phyloP scores from a whole-genome alignment of 805 yeast species.

The Saturnispora mendoncae region DNA sequence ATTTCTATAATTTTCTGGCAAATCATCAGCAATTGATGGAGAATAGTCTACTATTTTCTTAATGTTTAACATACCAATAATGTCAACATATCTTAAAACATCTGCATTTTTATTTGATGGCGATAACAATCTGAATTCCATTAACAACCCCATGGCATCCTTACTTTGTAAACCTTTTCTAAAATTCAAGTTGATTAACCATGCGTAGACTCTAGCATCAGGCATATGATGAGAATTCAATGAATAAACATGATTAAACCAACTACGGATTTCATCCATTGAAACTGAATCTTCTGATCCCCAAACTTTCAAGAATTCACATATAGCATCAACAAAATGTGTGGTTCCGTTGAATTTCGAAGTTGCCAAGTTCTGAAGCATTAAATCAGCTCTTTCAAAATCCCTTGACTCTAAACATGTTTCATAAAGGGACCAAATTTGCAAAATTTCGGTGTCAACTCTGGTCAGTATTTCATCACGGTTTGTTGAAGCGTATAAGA shows the following conservation, averaged over 20 bases:
- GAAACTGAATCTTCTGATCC: conserved; percentile 23
- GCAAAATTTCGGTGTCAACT: conserved; percentile 19
- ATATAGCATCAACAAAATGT: conserved; percentile 56
- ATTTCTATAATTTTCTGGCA: conserved; percentile 22
- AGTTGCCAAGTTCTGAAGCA: conserved; percentile 49
- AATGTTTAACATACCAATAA: conserved; percentile 37
- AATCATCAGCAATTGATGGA: conserved; percentile 19
- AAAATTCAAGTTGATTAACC: conserved; percentile 22
- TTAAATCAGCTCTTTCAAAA: conserved; percentile 59
- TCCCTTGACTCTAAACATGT: conserved; percentile 64
- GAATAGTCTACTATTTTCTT: conserved; percentile 29
- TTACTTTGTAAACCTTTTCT: conserved; percentile 17
- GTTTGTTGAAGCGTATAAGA: conserved; percentile 17
- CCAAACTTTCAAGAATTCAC: conserved; percentile 45
- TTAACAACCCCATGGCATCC: conserved; percentile 14
- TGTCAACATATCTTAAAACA: conserved; percentile 36
- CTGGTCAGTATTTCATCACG: conserved; percentile 25
- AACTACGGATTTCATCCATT: conserved; percentile 18
- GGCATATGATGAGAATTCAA: conserved; percentile 13
- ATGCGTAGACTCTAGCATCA: conserved; percentile 25
- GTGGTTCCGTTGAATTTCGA: conserved; percentile 19
- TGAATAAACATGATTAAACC: conserved; percentile 21
- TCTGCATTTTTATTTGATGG: conserved; percentile 25
- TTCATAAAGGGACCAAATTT: conserved; percentile 62
- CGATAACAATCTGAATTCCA: conserved; percentile 13